Evolutionary conservation across 2,329 filamentous ascomycete genomes (phyloP).

Genomic region (Graphium sp.): DNA sequence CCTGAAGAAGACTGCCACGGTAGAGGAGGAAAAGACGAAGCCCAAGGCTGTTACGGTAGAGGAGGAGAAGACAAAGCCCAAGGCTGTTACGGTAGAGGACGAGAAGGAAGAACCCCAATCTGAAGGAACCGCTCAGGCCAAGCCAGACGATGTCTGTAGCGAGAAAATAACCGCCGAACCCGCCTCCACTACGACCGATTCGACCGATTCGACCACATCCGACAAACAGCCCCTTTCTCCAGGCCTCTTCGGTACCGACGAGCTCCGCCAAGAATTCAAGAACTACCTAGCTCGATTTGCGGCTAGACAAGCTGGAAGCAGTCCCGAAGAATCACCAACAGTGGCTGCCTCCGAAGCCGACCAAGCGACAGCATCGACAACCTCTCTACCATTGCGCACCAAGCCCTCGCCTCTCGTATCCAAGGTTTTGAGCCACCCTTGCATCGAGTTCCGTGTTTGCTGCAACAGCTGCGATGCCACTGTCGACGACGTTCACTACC

Average conservation of each 20-base stretch:
- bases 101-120: neutral
- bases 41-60: slow-evolving; percentile 1
- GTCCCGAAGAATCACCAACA: neutral
- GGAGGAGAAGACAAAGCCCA: slow-evolving; percentile 5
- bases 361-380: too few species aligned
- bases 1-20: slow-evolving; percentile 21
- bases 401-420: too few species aligned
- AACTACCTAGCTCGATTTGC: neutral
- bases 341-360: slow-evolving; percentile 6
- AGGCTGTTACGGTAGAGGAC: neutral
- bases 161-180: too few species aligned
- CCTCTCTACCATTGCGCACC: too few species aligned
- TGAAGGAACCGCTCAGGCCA: neutral
- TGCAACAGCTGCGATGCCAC: slow-evolving; percentile 79
- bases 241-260: neutral
- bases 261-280: too few species aligned
- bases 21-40: slow-evolving; percentile 23
- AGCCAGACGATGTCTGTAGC: too few species aligned
- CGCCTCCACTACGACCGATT: neutral
- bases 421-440: too few species aligned
- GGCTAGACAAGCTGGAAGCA: neutral
- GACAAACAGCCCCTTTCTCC: neutral
- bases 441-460: slow-evolving; percentile 67
- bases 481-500: slow-evolving; percentile 73
- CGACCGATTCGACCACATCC: neutral